These are phyloP conservation scores for Anisodus acutangulus DNA, from an alignment of 257 asterid species.

Conservation along the genomic window DNA sequence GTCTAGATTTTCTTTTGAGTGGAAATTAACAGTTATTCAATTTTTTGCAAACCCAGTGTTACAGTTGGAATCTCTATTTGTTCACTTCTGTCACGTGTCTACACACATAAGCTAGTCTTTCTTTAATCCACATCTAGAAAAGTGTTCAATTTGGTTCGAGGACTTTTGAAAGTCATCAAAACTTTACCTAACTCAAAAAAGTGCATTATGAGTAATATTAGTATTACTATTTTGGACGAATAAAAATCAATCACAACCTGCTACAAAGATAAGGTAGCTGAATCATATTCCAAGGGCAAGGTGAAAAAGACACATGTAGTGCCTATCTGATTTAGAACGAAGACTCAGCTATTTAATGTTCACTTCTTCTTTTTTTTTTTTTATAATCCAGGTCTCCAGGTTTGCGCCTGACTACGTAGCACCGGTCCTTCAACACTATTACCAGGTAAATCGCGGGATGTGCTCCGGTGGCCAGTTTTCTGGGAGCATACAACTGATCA, in stretches of 20 bases:
- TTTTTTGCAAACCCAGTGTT: neutral
- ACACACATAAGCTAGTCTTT: neutral
- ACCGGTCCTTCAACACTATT: too few relatives aligned
- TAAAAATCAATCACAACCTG: neutral
- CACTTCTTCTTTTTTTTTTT: too few relatives aligned
- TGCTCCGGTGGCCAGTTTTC: too few relatives aligned
- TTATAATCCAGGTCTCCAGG: too few relatives aligned
- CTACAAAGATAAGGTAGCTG: neutral
- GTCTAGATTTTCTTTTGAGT: neutral
- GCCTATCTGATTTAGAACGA: neutral
- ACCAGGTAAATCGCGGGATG: too few relatives aligned
- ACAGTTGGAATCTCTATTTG: neutral
- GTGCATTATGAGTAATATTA: neutral
- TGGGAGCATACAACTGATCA: too few relatives aligned
- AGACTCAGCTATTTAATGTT: neutral
- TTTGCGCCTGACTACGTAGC: too few relatives aligned
- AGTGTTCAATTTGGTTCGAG: neutral
- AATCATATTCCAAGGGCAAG: neutral
- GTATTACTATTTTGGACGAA: neutral
- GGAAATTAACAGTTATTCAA: neutral
- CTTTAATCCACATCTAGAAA: neutral
- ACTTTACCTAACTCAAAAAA: neutral
- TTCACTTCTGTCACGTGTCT: neutral
- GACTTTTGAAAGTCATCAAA: neutral
- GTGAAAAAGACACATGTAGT: neutral